Percentiles rank a stretch among this genome's conserved stretches.
Conservation (phyloP, 2,329 filamentous ascomycete species). For the Alternaria solani region DNA sequence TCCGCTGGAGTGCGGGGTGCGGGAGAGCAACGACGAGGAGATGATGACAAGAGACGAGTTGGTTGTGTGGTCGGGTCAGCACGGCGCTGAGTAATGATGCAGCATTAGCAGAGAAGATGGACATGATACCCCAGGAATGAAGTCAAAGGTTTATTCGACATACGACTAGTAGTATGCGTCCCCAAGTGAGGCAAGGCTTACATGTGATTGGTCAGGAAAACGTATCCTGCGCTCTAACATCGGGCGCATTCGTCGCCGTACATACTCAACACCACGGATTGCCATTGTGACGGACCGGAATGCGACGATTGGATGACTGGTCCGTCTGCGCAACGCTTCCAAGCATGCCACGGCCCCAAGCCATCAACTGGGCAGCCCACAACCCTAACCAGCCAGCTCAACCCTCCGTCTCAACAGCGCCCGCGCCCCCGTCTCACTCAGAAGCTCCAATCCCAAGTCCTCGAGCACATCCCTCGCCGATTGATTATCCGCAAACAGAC, state of each 20-base stretch:
- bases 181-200: not conserved
- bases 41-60: not conserved
- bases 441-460: conserved; percentile 65
- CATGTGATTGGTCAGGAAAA: not conserved
- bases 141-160: not conserved
- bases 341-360: not conserved
- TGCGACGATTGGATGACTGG: not conserved
- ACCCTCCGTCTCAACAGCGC: conserved; percentile 72
- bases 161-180: not conserved
- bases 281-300: not conserved
- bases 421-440: conserved; percentile 72
- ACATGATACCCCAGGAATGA: conserved; percentile 4
- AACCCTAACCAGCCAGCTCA: conserved; percentile 56
- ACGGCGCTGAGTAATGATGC: not conserved
- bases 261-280: not conserved
- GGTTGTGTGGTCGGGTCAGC: not conserved
- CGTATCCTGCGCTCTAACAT: not conserved
- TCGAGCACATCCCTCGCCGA: conserved; percentile 64
- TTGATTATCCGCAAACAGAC: conserved; percentile 58
- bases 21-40: not conserved
- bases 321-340: conserved; percentile 15
- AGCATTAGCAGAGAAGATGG: not conserved
- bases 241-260: not conserved
- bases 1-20: not conserved
- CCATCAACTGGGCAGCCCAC: not conserved